These are phyloP conservation scores for Zanthoxylum bungeanum DNA, from an alignment of 345 rosid genomes.

Conservation along the genomic window DNA sequence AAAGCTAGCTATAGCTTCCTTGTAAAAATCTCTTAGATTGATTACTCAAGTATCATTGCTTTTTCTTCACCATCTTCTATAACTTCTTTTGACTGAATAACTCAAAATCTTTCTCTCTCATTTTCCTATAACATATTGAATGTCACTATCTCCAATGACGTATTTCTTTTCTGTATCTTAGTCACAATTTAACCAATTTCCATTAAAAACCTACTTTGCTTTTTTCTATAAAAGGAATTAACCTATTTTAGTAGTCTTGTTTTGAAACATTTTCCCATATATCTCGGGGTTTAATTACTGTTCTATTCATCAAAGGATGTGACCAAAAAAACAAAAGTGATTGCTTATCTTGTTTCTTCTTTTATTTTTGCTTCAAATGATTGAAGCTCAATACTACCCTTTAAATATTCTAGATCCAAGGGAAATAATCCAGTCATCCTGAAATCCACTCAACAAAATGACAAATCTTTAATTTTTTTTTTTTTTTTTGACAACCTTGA, in stretches of 20 bases:
- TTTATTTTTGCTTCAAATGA: background rate
- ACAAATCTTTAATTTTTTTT: too few relatives aligned
- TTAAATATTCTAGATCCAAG: background rate
- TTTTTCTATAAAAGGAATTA: background rate
- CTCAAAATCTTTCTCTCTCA: background rate
- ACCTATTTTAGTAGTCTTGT: background rate
- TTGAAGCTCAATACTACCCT: background rate
- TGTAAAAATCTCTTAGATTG: conserved; percentile 19
- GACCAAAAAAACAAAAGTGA: background rate
- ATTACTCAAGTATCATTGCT: conserved; percentile 18
- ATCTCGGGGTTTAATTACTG: background rate
- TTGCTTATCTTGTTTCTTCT: background rate
- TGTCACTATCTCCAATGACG: conserved; percentile 19
- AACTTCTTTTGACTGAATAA: conserved; percentile 53
- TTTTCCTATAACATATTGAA: conserved; percentile 8
- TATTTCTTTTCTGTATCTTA: background rate
- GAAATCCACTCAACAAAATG: background rate
- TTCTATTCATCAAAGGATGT: background rate
- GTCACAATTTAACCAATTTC: background rate
- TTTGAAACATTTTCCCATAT: background rate
- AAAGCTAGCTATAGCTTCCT: conserved; percentile 22
- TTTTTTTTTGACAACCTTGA: background rate
- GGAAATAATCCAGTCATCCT: background rate
- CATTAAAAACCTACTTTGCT: background rate
- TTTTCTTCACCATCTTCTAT: conserved; percentile 34